phyloP scores from a whole-genome alignment of 805 yeast genomes.

The Kazachstania martiniae region DNA sequence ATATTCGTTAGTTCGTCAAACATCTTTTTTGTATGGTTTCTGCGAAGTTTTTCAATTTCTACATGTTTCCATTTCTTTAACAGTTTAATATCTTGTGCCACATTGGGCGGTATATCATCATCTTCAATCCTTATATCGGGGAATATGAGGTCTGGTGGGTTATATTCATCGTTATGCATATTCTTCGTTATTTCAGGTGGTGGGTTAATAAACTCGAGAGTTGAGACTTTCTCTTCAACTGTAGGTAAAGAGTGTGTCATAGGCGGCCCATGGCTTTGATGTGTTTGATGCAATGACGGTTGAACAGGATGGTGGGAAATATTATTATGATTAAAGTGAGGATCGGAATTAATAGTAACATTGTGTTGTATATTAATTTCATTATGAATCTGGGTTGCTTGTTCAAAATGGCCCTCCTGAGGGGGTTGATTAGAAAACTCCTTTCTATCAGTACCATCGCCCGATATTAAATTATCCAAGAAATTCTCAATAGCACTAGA shows the following conservation, averaged over 20 bases:
- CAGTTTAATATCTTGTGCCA: slow-evolving; percentile 10
- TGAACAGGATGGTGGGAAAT: no score
- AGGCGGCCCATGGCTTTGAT: neutral
- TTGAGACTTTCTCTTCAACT: neutral
- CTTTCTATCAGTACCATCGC: no score
- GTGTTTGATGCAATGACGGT: neutral
- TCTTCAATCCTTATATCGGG: slow-evolving; percentile 20
- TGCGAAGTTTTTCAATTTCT: slow-evolving; percentile 22
- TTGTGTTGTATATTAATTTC: neutral
- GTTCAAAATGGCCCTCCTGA: neutral
- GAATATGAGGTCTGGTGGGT: slow-evolving; percentile 10
- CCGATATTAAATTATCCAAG: slow-evolving; percentile 18
- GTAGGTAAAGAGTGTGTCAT: no score
- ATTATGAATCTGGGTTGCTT: neutral
- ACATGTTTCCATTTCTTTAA: slow-evolving; percentile 28
- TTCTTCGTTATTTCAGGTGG: neutral
- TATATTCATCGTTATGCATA: slow-evolving; percentile 5
- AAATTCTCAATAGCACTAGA: slow-evolving; percentile 26
- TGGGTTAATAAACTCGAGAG: neutral
- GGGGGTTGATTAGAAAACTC: no score
- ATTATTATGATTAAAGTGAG: no score
- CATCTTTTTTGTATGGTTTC: slow-evolving; percentile 20
- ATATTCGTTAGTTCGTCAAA: slow-evolving; percentile 20
- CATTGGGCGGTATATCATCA: slow-evolving; percentile 13
- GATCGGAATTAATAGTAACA: neutral